Evolutionary conservation across 2,329 filamentous ascomycete genomes (phyloP).

Genomic region (Cladosporium sp.): DNA sequence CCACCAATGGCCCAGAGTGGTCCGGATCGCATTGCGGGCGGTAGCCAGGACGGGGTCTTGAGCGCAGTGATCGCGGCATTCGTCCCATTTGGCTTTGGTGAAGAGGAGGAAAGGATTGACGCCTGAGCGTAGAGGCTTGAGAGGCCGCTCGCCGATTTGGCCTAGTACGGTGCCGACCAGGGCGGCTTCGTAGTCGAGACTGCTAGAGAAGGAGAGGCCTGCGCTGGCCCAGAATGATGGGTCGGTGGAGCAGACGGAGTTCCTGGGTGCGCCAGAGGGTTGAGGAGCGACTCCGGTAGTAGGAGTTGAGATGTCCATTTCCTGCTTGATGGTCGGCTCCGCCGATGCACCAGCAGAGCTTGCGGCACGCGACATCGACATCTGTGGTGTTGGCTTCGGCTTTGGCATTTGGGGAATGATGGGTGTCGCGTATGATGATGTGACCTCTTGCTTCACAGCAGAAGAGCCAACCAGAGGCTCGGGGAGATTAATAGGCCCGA

Average conservation of each 20-base stretch:
- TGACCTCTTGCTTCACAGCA: constrained; percentile 38
- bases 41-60: constrained; percentile 63
- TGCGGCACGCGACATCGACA: not conserved
- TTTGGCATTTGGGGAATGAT: constrained; percentile 10
- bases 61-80: constrained; percentile 60
- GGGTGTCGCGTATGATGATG: constrained; percentile 18
- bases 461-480: constrained; percentile 65
- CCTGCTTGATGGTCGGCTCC: constrained; percentile 25
- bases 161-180: constrained; percentile 54
- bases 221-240: constrained; percentile 30
- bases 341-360: not conserved
- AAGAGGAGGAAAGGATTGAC: constrained; percentile 87
- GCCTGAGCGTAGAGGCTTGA: constrained; percentile 66
- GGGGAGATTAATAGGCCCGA: constrained; percentile 76
- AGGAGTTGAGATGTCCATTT: constrained; percentile 13
- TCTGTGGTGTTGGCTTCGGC: not conserved
- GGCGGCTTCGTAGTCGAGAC: constrained; percentile 53
- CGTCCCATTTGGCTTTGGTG: constrained; percentile 69
- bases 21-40: constrained; percentile 69
- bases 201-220: constrained; percentile 22
- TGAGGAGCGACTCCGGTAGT: constrained; percentile 3
- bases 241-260: constrained; percentile 30
- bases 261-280: constrained; percentile 20
- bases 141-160: constrained; percentile 69
- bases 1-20: constrained; percentile 88